A percentile compares a stretch with the other conserved stretches of the same genome.
phyloP scores from a whole-genome alignment of 2,329 filamentous ascomycete genomes.

The Colletotrichum sublineola region DNA sequence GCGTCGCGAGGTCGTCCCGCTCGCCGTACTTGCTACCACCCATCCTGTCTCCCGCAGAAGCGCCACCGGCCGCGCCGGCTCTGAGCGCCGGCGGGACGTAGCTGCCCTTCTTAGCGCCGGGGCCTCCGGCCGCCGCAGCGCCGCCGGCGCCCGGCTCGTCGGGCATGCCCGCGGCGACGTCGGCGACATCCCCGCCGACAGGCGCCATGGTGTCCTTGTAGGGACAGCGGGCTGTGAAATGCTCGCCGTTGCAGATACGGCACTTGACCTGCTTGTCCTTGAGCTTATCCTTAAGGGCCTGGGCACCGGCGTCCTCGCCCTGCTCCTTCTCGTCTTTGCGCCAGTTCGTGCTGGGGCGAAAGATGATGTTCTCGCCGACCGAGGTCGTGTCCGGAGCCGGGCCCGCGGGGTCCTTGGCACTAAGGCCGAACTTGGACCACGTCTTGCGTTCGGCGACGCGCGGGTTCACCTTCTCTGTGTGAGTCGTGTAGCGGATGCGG shows the following conservation, averaged over 20 bases:
- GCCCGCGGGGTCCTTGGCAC: slow-evolving; percentile 85
- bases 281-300: slow-evolving; percentile 83
- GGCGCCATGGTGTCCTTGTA: slow-evolving; percentile 99
- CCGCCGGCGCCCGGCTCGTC: slow-evolving; percentile 59
- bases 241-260: slow-evolving; percentile 97
- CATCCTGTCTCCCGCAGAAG: slow-evolving; percentile 84
- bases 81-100: slow-evolving; percentile 96
- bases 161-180: slow-evolving; percentile 68
- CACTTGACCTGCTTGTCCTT: slow-evolving; percentile 99
- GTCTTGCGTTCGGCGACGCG: slow-evolving; percentile 93
- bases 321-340: slow-evolving; percentile 89
- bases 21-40: slow-evolving; percentile 85
- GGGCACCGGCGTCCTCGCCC: slow-evolving; percentile 78
- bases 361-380: slow-evolving; percentile 98
- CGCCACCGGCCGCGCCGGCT: slow-evolving; percentile 70
- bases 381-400: slow-evolving; percentile 91
- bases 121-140: slow-evolving; percentile 58
- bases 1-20: slow-evolving; percentile 94
- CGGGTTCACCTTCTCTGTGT: slow-evolving; percentile 95
- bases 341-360: slow-evolving; percentile 94
- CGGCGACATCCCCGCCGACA: slow-evolving; percentile 71
- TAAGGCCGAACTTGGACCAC: slow-evolving; percentile 93
- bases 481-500: slow-evolving; percentile 90
- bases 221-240: slow-evolving; percentile 98
- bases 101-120: slow-evolving; percentile 78